Conservation (phyloP, 305 asterid genomes). For the Plantago coronopus region DNA sequence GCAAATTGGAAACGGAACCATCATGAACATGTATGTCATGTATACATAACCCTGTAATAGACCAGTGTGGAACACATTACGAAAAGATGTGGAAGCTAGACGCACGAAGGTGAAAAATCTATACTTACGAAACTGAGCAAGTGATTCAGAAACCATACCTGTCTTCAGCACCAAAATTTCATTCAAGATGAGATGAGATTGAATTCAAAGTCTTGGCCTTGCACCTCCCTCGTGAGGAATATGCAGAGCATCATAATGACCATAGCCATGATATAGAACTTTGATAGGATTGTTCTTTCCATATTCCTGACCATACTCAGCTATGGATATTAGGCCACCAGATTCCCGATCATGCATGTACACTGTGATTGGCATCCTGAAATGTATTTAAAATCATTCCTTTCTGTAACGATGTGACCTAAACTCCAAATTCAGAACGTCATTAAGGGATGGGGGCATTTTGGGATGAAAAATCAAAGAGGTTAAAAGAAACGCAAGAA, state of each 20-base stretch:
- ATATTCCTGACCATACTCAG: conserved; percentile 88
- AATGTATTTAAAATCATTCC: neutral
- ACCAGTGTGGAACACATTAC: too few species aligned
- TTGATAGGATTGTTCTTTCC: conserved; percentile 70
- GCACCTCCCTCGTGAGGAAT: conserved; percentile 44
- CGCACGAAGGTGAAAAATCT: too few species aligned
- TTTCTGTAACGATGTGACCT: too few species aligned
- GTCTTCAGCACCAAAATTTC: neutral
- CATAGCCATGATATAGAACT: conserved; percentile 81
- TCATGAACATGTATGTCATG: too few species aligned
- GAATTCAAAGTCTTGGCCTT: conserved; percentile 57
- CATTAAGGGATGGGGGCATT: too few species aligned
- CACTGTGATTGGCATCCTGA: conserved; percentile 90
- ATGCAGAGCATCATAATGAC: conserved; percentile 83
- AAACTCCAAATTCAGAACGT: too few species aligned
- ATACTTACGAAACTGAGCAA: too few species aligned
- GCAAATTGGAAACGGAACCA: too few species aligned
- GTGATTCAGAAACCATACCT: neutral
- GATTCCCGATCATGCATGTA: conserved; percentile 70
- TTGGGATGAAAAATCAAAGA: too few species aligned
- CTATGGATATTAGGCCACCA: conserved; percentile 76
- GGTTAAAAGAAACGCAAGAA: too few species aligned
- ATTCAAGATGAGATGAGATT: neutral
- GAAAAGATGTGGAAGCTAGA: too few species aligned
- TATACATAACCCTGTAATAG: too few species aligned